Conservation (phyloP, 2,329 filamentous ascomycete genomes). For the Cordyceps tenuipes region DNA sequence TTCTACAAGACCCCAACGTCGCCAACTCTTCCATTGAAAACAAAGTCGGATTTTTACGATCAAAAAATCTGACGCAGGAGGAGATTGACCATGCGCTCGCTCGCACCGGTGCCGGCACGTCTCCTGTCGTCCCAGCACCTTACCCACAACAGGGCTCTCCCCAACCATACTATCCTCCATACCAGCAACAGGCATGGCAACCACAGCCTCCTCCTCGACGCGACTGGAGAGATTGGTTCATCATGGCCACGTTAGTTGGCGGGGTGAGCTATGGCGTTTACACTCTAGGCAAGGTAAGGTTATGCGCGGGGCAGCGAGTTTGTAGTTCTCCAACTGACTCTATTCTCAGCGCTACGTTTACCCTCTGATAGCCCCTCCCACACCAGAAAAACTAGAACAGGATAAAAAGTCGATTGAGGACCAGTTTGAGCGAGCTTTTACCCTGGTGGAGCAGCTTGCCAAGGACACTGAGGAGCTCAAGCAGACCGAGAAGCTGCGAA, state of each 20-base stretch:
- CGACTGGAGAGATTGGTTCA: constrained; percentile 99
- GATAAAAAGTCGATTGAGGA: constrained; percentile 91
- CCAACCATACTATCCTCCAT: constrained; percentile 39
- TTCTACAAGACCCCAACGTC: constrained; percentile 91
- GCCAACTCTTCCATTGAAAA: constrained; percentile 86
- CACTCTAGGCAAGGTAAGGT: constrained; percentile 68
- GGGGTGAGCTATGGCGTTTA: constrained; percentile 87
- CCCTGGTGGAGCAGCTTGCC: constrained; percentile 81
- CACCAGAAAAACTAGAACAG: constrained; percentile 84
- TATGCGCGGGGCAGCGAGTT: background rate
- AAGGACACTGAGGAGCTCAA: constrained; percentile 88
- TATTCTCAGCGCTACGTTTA: constrained; percentile 69
- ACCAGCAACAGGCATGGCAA: constrained; percentile 50
- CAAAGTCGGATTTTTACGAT: constrained; percentile 83
- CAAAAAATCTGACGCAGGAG: constrained; percentile 94
- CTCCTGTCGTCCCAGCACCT: constrained; percentile 34
- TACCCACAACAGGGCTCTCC: constrained; percentile 35
- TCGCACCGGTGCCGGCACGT: constrained; percentile 56
- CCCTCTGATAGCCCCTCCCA: constrained; percentile 86
- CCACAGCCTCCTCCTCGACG: constrained; percentile 59
- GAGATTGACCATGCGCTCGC: constrained; percentile 82
- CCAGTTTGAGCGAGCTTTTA: constrained; percentile 86
- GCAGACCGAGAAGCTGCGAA: constrained; percentile 73
- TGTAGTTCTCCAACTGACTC: constrained; percentile 17
- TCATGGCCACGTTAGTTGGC: constrained; percentile 93